A percentile compares a stretch with the other conserved stretches of the same genome.
phyloP scores from a whole-genome alignment of 495 filamentous ascomycete species.

The Xanthoparmelia taractica region DNA sequence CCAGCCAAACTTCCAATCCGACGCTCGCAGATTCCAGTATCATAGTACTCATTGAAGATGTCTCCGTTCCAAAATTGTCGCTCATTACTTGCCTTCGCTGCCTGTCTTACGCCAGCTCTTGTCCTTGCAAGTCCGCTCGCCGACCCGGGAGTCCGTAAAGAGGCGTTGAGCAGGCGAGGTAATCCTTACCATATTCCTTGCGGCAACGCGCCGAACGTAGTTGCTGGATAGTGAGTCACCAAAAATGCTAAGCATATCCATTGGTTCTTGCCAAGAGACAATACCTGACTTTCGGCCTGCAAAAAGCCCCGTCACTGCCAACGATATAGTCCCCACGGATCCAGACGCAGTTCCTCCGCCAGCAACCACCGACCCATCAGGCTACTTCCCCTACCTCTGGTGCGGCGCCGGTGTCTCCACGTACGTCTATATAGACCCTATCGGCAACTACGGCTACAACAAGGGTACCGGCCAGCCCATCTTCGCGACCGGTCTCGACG shows the following conservation, averaged over 20 bases:
- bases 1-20: not conserved
- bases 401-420: not conserved
- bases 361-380: not conserved
- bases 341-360: not conserved
- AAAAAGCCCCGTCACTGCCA: not conserved
- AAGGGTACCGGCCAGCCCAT: not conserved
- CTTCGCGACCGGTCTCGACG: not conserved
- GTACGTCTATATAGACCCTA: not conserved
- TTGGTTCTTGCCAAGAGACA: not conserved
- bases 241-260: not conserved
- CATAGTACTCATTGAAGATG: not conserved
- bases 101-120: not conserved
- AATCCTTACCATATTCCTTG: not conserved
- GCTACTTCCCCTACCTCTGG: not conserved
- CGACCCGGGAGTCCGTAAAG: not conserved
- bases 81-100: not conserved
- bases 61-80: not conserved
- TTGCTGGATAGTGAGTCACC: not conserved
- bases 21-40: not conserved
- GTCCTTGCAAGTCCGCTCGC: not conserved
- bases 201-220: not conserved
- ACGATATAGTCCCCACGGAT: not conserved
- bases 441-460: not conserved
- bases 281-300: not conserved
- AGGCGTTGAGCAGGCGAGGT: not conserved